Evolutionary conservation across 169 alveolate species (phyloP).

Genomic region (Neospora caninum): DNA sequence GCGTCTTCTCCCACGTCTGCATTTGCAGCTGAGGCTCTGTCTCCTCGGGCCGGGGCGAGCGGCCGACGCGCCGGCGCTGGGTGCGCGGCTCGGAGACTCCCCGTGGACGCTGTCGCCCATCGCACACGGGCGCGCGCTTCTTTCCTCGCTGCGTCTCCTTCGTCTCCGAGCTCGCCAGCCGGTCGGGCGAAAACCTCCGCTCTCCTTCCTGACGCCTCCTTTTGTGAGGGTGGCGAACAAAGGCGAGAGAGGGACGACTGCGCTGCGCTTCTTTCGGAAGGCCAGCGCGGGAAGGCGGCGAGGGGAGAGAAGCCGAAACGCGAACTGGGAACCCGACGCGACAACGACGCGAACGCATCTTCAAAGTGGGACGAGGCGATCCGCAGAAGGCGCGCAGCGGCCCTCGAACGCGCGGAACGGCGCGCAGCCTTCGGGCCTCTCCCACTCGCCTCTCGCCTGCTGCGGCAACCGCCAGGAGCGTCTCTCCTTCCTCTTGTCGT

Average conservation of each 20-base stretch:
- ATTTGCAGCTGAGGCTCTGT: neutral
- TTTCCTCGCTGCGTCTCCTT: neutral
- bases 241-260: neutral
- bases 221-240: neutral
- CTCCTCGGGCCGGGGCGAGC: neutral
- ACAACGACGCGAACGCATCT: neutral
- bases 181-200: neutral
- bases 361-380: neutral
- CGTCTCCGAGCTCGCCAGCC: neutral
- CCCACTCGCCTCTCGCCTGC: neutral
- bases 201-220: neutral
- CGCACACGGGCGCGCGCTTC: neutral
- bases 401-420: neutral
- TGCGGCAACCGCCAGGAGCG: neutral
- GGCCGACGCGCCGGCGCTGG: no score
- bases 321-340: neutral
- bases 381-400: neutral
- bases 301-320: neutral
- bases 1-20: neutral
- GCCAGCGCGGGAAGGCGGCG: neutral
- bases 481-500: neutral
- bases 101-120: neutral
- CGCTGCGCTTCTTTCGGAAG: neutral
- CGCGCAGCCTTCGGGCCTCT: neutral
- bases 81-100: no score